Evolutionary conservation across 352 stramenopile genomes (phyloP).

Genomic region (Pythium phragmitis): DNA sequence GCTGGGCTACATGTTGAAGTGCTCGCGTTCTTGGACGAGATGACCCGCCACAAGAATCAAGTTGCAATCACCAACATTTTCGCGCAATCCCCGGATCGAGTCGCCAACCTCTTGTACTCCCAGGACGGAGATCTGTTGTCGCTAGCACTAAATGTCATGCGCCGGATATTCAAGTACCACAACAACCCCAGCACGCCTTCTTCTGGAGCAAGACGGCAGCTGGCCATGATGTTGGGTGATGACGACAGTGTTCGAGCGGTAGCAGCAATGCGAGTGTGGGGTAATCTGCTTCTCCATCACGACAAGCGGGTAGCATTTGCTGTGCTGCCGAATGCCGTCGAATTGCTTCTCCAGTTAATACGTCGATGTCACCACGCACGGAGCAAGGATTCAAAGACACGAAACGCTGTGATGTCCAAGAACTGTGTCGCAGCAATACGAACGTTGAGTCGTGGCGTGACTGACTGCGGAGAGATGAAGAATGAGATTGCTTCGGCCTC

Average conservation of each 20-base stretch:
- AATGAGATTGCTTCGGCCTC: constrained; percentile 37
- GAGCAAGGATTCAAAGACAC: not conserved
- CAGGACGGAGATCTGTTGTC: constrained; percentile 30
- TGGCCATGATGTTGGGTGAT: constrained; percentile 36
- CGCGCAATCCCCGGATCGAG: constrained; percentile 41
- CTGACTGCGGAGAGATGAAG: constrained; percentile 25
- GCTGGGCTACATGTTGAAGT: constrained; percentile 42
- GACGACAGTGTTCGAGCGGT: constrained; percentile 23
- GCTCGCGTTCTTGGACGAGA: constrained; percentile 43
- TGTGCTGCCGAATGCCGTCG: constrained; percentile 34
- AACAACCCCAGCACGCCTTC: constrained; percentile 43
- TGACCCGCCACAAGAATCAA: constrained; percentile 54
- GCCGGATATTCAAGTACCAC: constrained; percentile 58
- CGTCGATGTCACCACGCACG: constrained; percentile 18
- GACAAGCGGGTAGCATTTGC: constrained; percentile 56
- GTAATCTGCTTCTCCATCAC: constrained; percentile 58
- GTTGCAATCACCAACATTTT: constrained; percentile 45
- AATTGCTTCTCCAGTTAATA: constrained; percentile 43
- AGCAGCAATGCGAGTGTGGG: constrained; percentile 50
- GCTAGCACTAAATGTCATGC: constrained; percentile 37
- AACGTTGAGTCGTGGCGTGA: constrained; percentile 29
- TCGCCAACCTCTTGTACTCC: constrained; percentile 58
- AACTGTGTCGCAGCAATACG: constrained; percentile 18
- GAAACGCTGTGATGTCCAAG: constrained; percentile 5
- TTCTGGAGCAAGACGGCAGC: constrained; percentile 39